phyloP scores from a whole-genome alignment of 140 eudicot genomes.

The Cichorium intybus region DNA sequence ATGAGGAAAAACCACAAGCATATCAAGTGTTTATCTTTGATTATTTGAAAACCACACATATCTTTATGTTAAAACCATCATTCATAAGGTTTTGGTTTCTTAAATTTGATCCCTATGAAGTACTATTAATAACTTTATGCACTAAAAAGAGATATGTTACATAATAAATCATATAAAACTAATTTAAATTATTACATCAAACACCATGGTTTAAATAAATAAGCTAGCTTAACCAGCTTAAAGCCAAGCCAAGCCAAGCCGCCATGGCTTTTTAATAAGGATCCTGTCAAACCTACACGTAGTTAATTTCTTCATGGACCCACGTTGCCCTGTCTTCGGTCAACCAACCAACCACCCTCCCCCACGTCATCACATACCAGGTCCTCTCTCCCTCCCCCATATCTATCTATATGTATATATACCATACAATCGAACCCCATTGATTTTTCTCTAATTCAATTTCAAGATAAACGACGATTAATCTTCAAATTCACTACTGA shows the following conservation, averaged over 20 bases:
- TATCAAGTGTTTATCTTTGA: no score
- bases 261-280: conserved; percentile 3
- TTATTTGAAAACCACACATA: no score
- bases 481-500: neutral
- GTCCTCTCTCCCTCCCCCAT: neutral
- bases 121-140: no score
- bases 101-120: no score
- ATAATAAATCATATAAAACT: no score
- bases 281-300: conserved; percentile 13
- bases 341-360: conserved; percentile 17
- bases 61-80: no score
- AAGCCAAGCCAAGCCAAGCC: conserved; percentile 19
- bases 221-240: neutral
- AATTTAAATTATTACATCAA: neutral
- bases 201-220: no score
- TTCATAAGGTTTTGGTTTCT: no score
- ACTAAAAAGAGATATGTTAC: no score
- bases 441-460: conserved; percentile 6
- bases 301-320: conserved; percentile 2
- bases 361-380: neutral
- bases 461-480: neutral
- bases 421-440: conserved; percentile 7
- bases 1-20: no score
- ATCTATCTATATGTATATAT: conserved; percentile 1
- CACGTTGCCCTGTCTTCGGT: conserved; percentile 22